Conservation (phyloP, 768 basidiomycete genomes). For the Flagelloscypha sp. region DNA sequence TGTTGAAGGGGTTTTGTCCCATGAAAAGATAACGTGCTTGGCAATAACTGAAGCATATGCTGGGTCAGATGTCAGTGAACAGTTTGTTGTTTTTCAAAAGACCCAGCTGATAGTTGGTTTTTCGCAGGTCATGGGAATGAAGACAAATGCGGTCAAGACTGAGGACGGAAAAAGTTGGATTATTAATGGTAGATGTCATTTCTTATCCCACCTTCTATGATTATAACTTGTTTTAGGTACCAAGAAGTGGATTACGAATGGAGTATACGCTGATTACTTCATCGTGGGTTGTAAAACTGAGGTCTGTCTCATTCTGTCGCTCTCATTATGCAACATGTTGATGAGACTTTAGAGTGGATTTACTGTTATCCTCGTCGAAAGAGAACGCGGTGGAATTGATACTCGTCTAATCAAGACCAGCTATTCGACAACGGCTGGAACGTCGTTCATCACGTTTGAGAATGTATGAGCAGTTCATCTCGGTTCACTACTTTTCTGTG, state of each 20-base stretch:
- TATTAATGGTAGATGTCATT: constrained; percentile 59
- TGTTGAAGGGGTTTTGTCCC: constrained; percentile 43
- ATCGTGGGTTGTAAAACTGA: constrained; percentile 51
- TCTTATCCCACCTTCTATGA: constrained; percentile 5
- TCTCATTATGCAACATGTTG: constrained; percentile 1
- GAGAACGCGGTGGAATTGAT: constrained; percentile 62
- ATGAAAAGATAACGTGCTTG: constrained; percentile 64
- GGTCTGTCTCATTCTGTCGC: constrained; percentile 18
- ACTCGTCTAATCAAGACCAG: constrained; percentile 68
- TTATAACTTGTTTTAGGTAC: constrained; percentile 28
- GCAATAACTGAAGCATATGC: constrained; percentile 76
- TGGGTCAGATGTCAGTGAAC: constrained; percentile 57
- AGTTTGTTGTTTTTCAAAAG: too few relatives aligned
- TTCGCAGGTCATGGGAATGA: constrained; percentile 48
- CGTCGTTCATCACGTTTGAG: constrained; percentile 76
- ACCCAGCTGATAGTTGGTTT: too few relatives aligned
- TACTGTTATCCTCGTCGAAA: constrained; percentile 67
- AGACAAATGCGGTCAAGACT: constrained; percentile 52
- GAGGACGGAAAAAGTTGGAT: constrained; percentile 64
- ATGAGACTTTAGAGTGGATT: constrained; percentile 70
- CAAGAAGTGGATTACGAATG: constrained; percentile 69
- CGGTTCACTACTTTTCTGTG: constrained; percentile 34
- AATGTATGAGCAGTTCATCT: constrained; percentile 81
- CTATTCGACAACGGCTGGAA: constrained; percentile 86
- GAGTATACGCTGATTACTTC: constrained; percentile 30